These are phyloP conservation scores for Diaporthe vaccinii DNA, from an alignment of 2,329 filamentous ascomycete genomes.

Conservation along the genomic window DNA sequence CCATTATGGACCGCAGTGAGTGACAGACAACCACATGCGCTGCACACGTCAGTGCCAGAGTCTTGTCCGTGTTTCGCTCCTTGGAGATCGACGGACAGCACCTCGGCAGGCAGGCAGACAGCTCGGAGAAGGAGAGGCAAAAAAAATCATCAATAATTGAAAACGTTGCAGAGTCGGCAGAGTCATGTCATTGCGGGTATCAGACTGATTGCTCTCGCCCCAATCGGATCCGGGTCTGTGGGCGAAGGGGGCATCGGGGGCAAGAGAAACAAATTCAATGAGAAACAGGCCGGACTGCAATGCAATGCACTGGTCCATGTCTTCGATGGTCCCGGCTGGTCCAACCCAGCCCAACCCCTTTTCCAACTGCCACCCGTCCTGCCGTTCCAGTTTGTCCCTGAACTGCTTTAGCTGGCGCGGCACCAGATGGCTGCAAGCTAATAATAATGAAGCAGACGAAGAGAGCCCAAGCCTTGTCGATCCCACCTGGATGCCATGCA, in stretches of 20 bases:
- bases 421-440: background rate
- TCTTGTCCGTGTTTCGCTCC: constrained; percentile 12
- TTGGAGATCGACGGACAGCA: background rate
- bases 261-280: background rate
- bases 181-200: constrained; percentile 25
- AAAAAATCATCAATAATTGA: background rate
- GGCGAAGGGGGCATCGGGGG: background rate
- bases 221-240: constrained; percentile 11
- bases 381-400: background rate
- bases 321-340: background rate
- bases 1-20: background rate
- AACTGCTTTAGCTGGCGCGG: background rate
- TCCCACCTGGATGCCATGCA: constrained; percentile 13
- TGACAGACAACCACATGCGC: background rate
- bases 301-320: background rate
- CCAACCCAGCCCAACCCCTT: background rate
- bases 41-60: constrained; percentile 5
- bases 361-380: background rate
- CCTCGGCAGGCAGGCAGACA: constrained; percentile 19
- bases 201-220: constrained; percentile 12
- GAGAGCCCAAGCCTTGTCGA: background rate
- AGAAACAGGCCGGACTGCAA: background rate
- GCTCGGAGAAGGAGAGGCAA: background rate
- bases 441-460: background rate
- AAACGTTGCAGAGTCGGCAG: constrained; percentile 13